Evolutionary conservation across 176 grass and related monocot species (phyloP).

Genomic region (bread wheat (Triticum aestivum)): IWGSC_CS_RefSeq_v2.1 NC_057809.1:295096745-295097244

Average conservation of each 20-base stretch:
- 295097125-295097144: not conserved
- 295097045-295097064: constrained; percentile 8
- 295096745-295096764: constrained; percentile 31
- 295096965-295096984: constrained; percentile 20
- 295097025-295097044: not conserved
- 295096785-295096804: constrained; percentile 43
- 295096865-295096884: constrained; percentile 44
- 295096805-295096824: constrained; percentile 42
- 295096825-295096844: constrained; percentile 27
- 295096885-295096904: constrained; percentile 34
- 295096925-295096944: constrained; percentile 43
- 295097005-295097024: constrained; percentile 3
- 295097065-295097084: not conserved
- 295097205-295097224: not conserved
- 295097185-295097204: not conserved
- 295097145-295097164: not conserved
- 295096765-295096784: constrained; percentile 27
- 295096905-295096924: constrained; percentile 37
- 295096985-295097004: not conserved
- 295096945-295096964: constrained; percentile 22
- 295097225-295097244: not conserved
- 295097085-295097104: not conserved
- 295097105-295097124: not conserved
- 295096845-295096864: constrained; percentile 26
- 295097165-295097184: not conserved